Evolutionary conservation across 148 eudicot genomes (phyloP).

Genomic region (Camellia sinensis): DNA sequence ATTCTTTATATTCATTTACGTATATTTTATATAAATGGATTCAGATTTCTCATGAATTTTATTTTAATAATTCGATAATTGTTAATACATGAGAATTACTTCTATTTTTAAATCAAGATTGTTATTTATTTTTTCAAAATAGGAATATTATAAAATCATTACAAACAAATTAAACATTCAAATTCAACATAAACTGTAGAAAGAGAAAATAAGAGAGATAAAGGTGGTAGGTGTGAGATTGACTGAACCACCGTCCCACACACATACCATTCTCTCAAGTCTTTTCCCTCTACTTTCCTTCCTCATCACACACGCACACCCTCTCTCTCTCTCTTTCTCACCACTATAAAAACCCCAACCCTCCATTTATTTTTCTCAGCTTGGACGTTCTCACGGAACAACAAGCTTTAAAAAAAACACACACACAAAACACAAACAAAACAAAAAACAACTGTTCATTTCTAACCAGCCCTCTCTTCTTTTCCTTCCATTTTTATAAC

Average conservation of each 20-base stretch:
- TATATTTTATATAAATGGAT: too few relatives aligned
- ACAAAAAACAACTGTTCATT: not conserved
- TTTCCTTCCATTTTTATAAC: not conserved
- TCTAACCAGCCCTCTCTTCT: not conserved
- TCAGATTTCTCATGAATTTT: too few relatives aligned
- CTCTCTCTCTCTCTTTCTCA: slow-evolving; percentile 1
- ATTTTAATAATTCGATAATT: too few relatives aligned
- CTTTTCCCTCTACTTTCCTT: not conserved
- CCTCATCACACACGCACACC: not conserved
- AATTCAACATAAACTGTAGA: not conserved
- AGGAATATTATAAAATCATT: too few relatives aligned
- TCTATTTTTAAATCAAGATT: too few relatives aligned
- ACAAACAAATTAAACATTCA: too few relatives aligned
- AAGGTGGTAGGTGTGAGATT: slow-evolving; percentile 66
- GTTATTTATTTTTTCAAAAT: too few relatives aligned
- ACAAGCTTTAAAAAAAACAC: slow-evolving; percentile 35
- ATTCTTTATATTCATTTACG: too few relatives aligned
- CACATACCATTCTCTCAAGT: slow-evolving; percentile 24
- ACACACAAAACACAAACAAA: too few relatives aligned
- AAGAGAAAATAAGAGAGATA: not conserved
- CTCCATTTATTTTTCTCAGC: slow-evolving; percentile 37
- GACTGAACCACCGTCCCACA: slow-evolving; percentile 43
- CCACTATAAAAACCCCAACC: slow-evolving; percentile 33
- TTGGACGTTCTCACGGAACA: slow-evolving; percentile 39
- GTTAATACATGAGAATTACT: too few relatives aligned